Conservation (phyloP, 768 basidiomycete genomes). For the Pulveroboletus sp. region DNA sequence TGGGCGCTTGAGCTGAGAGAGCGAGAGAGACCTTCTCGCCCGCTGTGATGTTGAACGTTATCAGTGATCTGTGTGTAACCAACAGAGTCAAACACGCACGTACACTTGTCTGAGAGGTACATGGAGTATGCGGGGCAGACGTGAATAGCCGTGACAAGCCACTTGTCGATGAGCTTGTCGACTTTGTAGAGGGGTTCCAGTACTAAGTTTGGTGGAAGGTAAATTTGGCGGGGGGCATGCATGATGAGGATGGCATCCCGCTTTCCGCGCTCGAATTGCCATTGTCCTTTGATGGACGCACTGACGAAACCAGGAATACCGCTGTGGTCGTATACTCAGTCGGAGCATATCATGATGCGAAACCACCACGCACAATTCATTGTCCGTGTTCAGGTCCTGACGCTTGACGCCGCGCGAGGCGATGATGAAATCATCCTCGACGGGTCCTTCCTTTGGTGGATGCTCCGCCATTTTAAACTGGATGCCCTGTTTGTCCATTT, state of each 20-base stretch:
- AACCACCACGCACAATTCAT: conserved; percentile 14
- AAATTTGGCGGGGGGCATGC: conserved; percentile 24
- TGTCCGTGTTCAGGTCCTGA: conserved; percentile 5
- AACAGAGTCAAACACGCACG: not conserved
- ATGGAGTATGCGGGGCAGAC: conserved; percentile 31
- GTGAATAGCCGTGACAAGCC: conserved; percentile 25
- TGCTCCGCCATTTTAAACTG: conserved; percentile 13
- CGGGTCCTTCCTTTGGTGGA: conserved; percentile 12
- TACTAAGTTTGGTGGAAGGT: conserved; percentile 16
- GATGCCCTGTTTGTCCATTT: conserved; percentile 11
- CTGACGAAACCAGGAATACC: conserved; percentile 16
- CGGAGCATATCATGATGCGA: not conserved
- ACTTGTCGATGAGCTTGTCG: conserved; percentile 24
- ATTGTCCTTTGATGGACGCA: conserved; percentile 29
- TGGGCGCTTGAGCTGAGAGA: conserved; percentile 11
- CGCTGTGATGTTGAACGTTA: conserved; percentile 3
- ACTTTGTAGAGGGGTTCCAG: conserved; percentile 25
- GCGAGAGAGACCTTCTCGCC: conserved; percentile 21
- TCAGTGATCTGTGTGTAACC: not conserved
- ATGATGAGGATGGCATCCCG: conserved; percentile 32
- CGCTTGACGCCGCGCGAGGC: conserved; percentile 16
- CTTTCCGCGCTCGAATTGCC: conserved; percentile 25
- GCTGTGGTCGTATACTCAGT: not conserved
- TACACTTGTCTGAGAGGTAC: conserved; percentile 29
- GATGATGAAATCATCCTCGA: conserved; percentile 24